A percentile compares a stretch with the other conserved stretches of the same genome.
These are phyloP conservation scores for Sphagnurus paluster DNA, from an alignment of 1,284 basidiomycete species.

Conservation along the genomic window DNA sequence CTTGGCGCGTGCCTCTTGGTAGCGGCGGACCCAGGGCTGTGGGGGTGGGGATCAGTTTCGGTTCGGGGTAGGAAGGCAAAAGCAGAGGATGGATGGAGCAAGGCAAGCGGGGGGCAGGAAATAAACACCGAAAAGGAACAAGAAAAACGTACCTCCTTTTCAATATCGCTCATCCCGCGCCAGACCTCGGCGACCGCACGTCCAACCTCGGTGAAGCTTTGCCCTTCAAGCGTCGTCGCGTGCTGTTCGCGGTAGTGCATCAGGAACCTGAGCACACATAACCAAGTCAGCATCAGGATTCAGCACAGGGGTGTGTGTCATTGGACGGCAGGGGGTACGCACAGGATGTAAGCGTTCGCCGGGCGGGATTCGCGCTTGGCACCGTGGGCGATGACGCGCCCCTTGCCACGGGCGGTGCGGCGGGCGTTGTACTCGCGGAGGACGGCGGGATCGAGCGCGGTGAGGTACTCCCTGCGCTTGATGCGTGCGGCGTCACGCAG, in stretches of 20 bases:
- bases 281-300: not conserved
- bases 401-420: slow-evolving; percentile 9
- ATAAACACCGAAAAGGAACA: not conserved
- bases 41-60: not conserved
- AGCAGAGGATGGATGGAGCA: too few relatives aligned
- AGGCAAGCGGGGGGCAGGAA: not conserved
- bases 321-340: not conserved
- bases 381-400: not conserved
- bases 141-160: slow-evolving; percentile 9
- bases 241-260: not conserved
- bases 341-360: slow-evolving; percentile 10
- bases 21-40: not conserved
- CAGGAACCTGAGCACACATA: not conserved
- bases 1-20: too few relatives aligned
- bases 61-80: too few relatives aligned
- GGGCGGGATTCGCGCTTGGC: not conserved
- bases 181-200: not conserved
- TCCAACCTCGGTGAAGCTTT: too few relatives aligned
- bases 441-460: slow-evolving; percentile 5
- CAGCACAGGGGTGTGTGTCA: not conserved
- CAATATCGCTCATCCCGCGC: slow-evolving; percentile 1
- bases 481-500: not conserved
- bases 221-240: not conserved
- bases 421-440: slow-evolving; percentile 19
- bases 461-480: slow-evolving; percentile 14